Base-by-base conservation (phyloP, 2,329 filamentous ascomycete species). In the Tolypocladium tropicale region DNA sequence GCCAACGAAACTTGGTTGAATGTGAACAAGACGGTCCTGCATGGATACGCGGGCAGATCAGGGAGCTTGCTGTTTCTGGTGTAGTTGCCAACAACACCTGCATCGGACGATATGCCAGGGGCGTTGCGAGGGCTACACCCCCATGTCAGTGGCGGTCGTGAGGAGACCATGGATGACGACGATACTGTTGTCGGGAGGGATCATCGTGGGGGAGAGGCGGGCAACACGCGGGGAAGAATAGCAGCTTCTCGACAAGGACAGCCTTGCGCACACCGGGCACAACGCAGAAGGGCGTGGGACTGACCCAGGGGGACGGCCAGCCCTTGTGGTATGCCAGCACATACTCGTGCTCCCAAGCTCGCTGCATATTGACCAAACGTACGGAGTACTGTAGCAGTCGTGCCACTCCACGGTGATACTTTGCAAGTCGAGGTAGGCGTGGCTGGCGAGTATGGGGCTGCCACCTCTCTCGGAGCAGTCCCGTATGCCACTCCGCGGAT, bases 61-160 rank as follows among this genome's bases (percentile, higher is more conserved):
- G 43, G 34, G 39, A 53, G 48, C 52, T 56, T 55, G 53, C 54
- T 53, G 18, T 39, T 53, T 55, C 30, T 55, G 56, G 58, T 48
- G 54, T 52, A 59, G 54, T 21, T 41, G 32, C 48, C 53, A 49
- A 53, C 53, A 53, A 36, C 48, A 57, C 55, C 43, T 55, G 55
- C 28, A 49, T 49, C n/a, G 46, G 46, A 21, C 28, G 28, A 54
- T 43, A 59, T 53, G 54, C 56, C 58, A 59, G 58, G 56, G 54
- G 54, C 34, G 21, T 23, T 39, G 43, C 53, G 36, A 56, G 32
- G 43, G 25, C 54, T 30, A n/a, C 11, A 18, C 16, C 34, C 32
- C 32, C 30, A n/a, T 23, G 33, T 23, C 51, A 10, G 23, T 39
- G 51, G 34, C 18, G 34, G 21, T 25, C 41, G 39, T 32, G 32